phyloP scores from a whole-genome alignment of 148 eudicot species.

The Vaccinium darrowii region DNA sequence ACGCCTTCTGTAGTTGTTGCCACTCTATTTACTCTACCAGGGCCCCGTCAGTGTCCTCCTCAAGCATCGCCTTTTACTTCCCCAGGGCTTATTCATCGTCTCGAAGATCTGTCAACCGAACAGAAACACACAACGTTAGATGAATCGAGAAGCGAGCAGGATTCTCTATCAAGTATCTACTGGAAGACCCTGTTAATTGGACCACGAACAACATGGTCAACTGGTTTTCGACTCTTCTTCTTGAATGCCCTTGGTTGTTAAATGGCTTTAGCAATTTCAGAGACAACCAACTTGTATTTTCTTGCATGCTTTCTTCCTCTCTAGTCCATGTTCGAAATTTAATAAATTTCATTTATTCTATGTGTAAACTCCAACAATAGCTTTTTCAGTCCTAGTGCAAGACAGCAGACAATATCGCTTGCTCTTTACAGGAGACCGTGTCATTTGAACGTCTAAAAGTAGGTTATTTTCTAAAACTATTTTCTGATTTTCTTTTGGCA shows the following conservation, averaged over 20 bases:
- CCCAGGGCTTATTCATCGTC: slow-evolving; percentile 25
- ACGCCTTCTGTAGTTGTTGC: neutral
- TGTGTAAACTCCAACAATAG: neutral
- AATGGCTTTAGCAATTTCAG: neutral
- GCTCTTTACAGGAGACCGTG: no score
- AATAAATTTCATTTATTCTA: neutral
- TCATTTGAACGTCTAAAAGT: no score
- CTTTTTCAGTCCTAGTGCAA: no score
- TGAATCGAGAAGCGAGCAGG: slow-evolving; percentile 8
- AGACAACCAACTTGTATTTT: neutral
- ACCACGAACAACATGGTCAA: neutral
- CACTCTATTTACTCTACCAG: slow-evolving; percentile 32
- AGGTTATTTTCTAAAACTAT: no score
- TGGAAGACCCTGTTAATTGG: neutral
- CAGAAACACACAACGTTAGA: neutral
- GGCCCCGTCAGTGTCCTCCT: slow-evolving; percentile 49
- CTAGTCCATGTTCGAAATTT: neutral
- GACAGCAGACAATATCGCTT: no score
- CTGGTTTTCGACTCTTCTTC: neutral
- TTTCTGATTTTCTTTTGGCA: no score
- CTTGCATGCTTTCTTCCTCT: neutral
- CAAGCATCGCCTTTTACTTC: slow-evolving; percentile 38
- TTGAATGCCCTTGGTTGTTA: no score
- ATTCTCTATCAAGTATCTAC: neutral
- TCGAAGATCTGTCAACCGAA: slow-evolving; percentile 29